A percentile compares a stretch with the other conserved stretches of the same genome.
phyloP scores from a whole-genome alignment of 1,284 basidiomycete genomes.

The Takashimella koratensis region DNA sequence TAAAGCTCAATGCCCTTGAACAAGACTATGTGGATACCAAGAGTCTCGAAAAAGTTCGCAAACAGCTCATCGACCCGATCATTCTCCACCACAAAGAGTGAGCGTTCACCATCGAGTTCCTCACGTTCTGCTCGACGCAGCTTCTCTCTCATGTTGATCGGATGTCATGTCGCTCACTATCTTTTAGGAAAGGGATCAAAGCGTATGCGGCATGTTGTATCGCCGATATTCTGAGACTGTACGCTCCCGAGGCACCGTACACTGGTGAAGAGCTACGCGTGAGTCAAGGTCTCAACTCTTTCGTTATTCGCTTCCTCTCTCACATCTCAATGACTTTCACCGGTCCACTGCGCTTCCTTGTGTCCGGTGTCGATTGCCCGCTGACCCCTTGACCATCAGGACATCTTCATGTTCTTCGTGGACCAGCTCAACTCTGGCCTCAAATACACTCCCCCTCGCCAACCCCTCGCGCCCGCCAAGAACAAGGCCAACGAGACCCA shows the following conservation, averaged over 20 bases:
- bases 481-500: conserved; percentile 21
- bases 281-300: conserved; percentile 11
- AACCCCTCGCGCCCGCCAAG: conserved; percentile 26
- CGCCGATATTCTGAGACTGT: conserved; percentile 86
- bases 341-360: too few species aligned
- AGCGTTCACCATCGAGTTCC: conserved; percentile 8
- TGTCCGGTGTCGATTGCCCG: too few species aligned
- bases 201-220: conserved; percentile 91
- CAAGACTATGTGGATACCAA: conserved; percentile 77
- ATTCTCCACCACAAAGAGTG: conserved; percentile 90
- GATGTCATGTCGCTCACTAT: neutral
- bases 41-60: conserved; percentile 66
- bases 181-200: conserved; percentile 66
- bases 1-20: conserved; percentile 76
- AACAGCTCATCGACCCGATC: conserved; percentile 73
- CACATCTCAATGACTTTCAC: too few species aligned
- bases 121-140: neutral
- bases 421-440: conserved; percentile 73
- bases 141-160: neutral
- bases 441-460: conserved; percentile 55
- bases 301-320: too few species aligned
- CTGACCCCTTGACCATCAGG: too few species aligned
- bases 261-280: conserved; percentile 71
- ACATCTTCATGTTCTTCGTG: conserved; percentile 94
- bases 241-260: conserved; percentile 96